phyloP scores from a whole-genome alignment of 345 rosid genomes.

The Brassica carinata region DNA sequence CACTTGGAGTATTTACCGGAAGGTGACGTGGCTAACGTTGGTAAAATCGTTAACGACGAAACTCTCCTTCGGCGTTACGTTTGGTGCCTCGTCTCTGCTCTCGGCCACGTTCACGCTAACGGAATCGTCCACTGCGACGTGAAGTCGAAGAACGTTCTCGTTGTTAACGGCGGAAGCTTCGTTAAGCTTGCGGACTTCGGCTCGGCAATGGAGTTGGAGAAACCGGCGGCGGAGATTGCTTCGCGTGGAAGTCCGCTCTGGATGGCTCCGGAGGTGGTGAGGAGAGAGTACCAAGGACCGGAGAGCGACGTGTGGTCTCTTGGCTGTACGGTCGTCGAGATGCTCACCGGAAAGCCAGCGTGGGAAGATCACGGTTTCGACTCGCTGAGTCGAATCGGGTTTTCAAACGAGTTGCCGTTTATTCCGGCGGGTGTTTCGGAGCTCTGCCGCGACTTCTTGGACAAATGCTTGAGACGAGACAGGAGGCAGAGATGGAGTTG shows the following conservation, averaged over 20 bases:
- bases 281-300: conserved; percentile 69
- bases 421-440: conserved; percentile 52
- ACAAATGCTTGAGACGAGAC: conserved; percentile 61
- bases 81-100: conserved; percentile 62
- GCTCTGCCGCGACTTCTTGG: conserved; percentile 62
- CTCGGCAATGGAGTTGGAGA: conserved; percentile 43
- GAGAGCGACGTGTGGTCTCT: conserved; percentile 85
- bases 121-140: conserved; percentile 84
- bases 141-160: conserved; percentile 64
- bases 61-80: conserved; percentile 41
- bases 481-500: conserved; percentile 67
- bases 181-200: conserved; percentile 85
- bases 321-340: conserved; percentile 76
- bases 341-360: conserved; percentile 69
- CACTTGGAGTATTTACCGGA: conserved; percentile 65
- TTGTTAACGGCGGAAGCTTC: conserved; percentile 37
- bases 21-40: conserved; percentile 58
- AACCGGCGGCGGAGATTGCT: not conserved
- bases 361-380: conserved; percentile 69
- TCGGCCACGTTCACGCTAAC: conserved; percentile 53
- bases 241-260: conserved; percentile 89
- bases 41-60: conserved; percentile 40
- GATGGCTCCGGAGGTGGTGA: conserved; percentile 93
- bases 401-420: conserved; percentile 52
- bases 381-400: conserved; percentile 59